A percentile compares a stretch with the other conserved stretches of the same genome.
Conservation (phyloP, 2,329 filamentous ascomycete species). For the Ceratocystiopsis brevicomis region DNA sequence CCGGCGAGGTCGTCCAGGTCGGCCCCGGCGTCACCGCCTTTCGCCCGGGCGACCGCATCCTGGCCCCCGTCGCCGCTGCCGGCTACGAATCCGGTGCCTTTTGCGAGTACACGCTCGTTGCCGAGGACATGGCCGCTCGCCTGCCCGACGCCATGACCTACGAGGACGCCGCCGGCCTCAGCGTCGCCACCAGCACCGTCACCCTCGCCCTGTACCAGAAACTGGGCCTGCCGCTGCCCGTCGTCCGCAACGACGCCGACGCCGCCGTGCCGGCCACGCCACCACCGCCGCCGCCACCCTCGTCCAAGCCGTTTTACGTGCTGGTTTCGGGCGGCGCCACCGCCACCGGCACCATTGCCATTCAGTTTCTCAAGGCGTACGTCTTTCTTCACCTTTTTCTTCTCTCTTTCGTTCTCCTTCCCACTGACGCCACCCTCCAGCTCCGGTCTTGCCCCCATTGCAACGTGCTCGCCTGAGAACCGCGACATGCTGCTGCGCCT, state of each 20-base stretch:
- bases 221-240: conserved; percentile 4
- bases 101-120: conserved; percentile 9
- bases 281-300: background rate
- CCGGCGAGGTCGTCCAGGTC: conserved; percentile 12
- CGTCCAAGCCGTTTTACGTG: conserved; percentile 8
- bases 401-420: background rate
- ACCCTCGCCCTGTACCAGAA: conserved; percentile 5
- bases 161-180: conserved; percentile 7
- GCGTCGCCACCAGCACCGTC: conserved; percentile 7
- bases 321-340: conserved; percentile 22
- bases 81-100: conserved; percentile 9
- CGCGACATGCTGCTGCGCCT: conserved; percentile 1
- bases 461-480: conserved; percentile 8
- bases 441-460: conserved; percentile 5
- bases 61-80: conserved; percentile 6
- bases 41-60: conserved; percentile 7
- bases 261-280: background rate
- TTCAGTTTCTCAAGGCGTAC: conserved; percentile 18
- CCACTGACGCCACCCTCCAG: background rate
- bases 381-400: background rate
- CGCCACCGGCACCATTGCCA: conserved; percentile 18
- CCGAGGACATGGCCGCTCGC: conserved; percentile 3
- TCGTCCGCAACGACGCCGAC: background rate
- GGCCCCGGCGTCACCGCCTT: conserved; percentile 6
- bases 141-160: conserved; percentile 3